phyloP scores from a whole-genome alignment of 2,329 filamentous ascomycete genomes.

The Lachnellula hyalina region DNA sequence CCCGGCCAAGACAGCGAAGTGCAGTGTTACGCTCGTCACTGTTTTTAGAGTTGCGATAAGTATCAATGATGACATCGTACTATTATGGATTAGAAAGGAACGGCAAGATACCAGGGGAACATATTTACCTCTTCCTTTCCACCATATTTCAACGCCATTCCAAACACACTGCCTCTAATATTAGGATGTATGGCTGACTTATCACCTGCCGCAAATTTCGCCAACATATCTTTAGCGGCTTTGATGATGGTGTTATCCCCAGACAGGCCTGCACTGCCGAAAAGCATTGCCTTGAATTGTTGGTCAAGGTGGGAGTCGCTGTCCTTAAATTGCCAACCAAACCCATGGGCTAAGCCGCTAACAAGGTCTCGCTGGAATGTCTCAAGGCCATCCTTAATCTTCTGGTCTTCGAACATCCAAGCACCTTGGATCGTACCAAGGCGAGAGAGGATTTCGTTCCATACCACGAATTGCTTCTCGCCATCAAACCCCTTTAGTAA shows the following conservation, averaged over 20 bases:
- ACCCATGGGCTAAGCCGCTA: slow-evolving; percentile 72
- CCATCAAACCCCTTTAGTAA: slow-evolving; percentile 80
- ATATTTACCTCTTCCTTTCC: slow-evolving; percentile 68
- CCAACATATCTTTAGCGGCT: slow-evolving; percentile 85
- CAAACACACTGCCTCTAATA: slow-evolving; percentile 79
- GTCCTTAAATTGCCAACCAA: slow-evolving; percentile 84
- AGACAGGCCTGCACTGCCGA: slow-evolving; percentile 73
- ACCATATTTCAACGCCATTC: slow-evolving; percentile 77
- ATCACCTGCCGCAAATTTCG: slow-evolving; percentile 76
- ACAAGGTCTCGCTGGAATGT: slow-evolving; percentile 76
- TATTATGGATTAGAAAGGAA: slow-evolving; percentile 29
- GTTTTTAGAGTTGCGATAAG: slow-evolving; percentile 69
- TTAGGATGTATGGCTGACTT: slow-evolving; percentile 83
- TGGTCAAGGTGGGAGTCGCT: slow-evolving; percentile 84
- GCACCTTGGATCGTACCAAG: slow-evolving; percentile 74
- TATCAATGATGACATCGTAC: slow-evolving; percentile 72
- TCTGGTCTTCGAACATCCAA: slow-evolving; percentile 82
- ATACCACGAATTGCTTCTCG: slow-evolving; percentile 87
- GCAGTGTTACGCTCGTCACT: slow-evolving; percentile 90
- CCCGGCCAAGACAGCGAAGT: slow-evolving; percentile 74
- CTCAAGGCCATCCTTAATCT: slow-evolving; percentile 69
- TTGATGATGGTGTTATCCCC: slow-evolving; percentile 74
- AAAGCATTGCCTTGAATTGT: slow-evolving; percentile 91
- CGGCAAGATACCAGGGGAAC: background rate
- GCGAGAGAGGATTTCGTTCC: slow-evolving; percentile 83